Evolutionary conservation across 2,329 filamentous ascomycete genomes (phyloP), one percentile per base, ranked within the genome.

Genomic region (Trichophyton verrucosum): DNA sequence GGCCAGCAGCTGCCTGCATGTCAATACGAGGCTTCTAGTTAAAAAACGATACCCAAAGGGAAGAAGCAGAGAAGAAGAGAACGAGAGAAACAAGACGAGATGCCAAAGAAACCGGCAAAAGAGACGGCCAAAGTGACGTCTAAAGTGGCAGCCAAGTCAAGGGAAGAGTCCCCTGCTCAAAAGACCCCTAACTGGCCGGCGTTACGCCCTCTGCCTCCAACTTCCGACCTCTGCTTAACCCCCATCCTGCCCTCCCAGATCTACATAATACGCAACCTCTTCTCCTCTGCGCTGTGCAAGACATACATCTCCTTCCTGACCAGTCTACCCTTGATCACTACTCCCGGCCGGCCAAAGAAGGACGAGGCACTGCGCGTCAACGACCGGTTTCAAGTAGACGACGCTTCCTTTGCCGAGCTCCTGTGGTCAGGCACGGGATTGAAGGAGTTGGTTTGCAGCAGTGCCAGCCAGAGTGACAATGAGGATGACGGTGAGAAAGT

Each of bases 321-420:
- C 8, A 82, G 81, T 0, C 75, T 95, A 2, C 85, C 89, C 0
- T 76, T 95, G 53, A 81, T 81, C 51, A 95, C 89, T 0, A 95
- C 89, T 0, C 89, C 89, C 0, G 84, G 84, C 0, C 85, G 84
- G 63, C 89, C 89, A 1, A 92, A 88, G 72, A 85, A 84, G 63
- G 89, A 88, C 56, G 86, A 94, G 60, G 91, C 91, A 1, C 81
- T 89, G 6, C 81, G 92, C 40, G 88, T 96, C 55, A 96, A 96
- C 71, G 92, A 96, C 71, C 84, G 92, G 9, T 95, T 87, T 67
- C 89, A 95, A 74, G 77, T 95, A 20, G 78, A 91, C 30, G 91
- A 96, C 74, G 74, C 82, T 30, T 73, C 65, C 0, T 95, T 96
- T 72, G 88, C 91, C 0, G 79, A 84, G 67, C 78, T 81, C 60